Percentiles rank a stretch among this genome's conserved stretches.
phyloP scores from a whole-genome alignment of 129 eudicot genomes.

The Ambrosia trifida region DNA sequence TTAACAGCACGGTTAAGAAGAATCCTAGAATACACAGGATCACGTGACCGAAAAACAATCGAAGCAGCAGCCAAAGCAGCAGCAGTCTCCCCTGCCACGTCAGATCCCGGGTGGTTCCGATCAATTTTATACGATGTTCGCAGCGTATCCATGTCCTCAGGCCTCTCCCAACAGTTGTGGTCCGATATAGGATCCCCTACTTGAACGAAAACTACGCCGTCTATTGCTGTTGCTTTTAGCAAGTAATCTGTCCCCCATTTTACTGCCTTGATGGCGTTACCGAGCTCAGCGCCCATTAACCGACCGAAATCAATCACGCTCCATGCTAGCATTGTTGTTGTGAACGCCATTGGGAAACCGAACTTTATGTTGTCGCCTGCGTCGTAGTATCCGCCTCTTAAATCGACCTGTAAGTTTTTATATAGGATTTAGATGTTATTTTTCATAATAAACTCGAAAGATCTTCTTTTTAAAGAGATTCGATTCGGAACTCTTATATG shows the following conservation, averaged over 20 bases:
- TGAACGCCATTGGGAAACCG: conserved; percentile 96
- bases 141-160: conserved; percentile 90
- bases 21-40: conserved; percentile 72
- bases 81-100: conserved; percentile 96
- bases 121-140: conserved; percentile 75
- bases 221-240: conserved; percentile 76
- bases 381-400: conserved; percentile 94
- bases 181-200: conserved; percentile 84
- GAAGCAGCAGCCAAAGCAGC: conserved; percentile 93
- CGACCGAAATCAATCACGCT: conserved; percentile 79
- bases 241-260: conserved; percentile 91
- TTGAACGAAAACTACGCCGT: conserved; percentile 68
- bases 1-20: conserved; percentile 79
- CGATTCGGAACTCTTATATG: too few species aligned
- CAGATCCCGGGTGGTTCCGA: conserved; percentile 79
- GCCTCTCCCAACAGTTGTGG: conserved; percentile 94
- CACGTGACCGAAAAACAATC: conserved; percentile 74
- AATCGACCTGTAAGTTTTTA: conserved; percentile 55
- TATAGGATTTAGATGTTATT: too few species aligned
- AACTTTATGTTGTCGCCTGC: conserved; percentile 93
- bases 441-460: too few species aligned
- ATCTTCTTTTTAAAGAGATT: too few species aligned
- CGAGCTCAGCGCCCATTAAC: conserved; percentile 59
- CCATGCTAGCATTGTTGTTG: conserved; percentile 81
- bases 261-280: conserved; percentile 65